Conservation (phyloP, 306 rosid genomes). For the Quillaja saponaria region DNA sequence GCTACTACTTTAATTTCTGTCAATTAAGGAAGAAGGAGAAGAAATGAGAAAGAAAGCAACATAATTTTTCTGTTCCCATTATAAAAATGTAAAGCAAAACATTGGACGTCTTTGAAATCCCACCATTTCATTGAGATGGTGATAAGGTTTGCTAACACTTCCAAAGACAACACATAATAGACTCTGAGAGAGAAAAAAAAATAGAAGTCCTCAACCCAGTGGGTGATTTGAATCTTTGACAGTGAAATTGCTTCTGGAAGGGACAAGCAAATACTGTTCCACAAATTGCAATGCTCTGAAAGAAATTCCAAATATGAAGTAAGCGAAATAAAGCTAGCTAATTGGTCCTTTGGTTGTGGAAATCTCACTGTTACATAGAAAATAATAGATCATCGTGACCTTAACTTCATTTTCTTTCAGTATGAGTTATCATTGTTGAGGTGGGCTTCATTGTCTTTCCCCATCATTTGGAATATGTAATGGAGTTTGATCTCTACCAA, state of each 20-base stretch:
- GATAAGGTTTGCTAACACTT: background rate
- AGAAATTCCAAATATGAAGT: background rate
- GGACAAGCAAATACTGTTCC: constrained; percentile 24
- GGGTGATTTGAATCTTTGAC: background rate
- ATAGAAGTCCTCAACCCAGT: too few relatives aligned
- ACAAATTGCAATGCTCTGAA: background rate
- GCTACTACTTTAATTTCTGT: background rate
- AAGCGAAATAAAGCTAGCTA: too few relatives aligned
- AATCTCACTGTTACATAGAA: too few relatives aligned
- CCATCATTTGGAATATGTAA: too few relatives aligned
- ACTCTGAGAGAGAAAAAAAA: background rate
- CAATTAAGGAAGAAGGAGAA: constrained; percentile 22
- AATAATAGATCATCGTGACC: too few relatives aligned
- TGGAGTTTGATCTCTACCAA: too few relatives aligned
- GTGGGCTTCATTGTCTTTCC: too few relatives aligned
- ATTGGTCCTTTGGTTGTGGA: too few relatives aligned
- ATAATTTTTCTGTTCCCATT: background rate
- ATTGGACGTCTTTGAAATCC: constrained; percentile 3
- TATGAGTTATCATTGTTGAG: too few relatives aligned
- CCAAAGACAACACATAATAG: background rate
- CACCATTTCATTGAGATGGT: constrained; percentile 1
- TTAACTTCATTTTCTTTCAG: too few relatives aligned
- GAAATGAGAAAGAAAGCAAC: constrained; percentile 19
- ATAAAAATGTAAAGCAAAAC: constrained; percentile 6
- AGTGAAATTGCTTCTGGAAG: background rate